Evolutionary conservation across 176 grass and related monocot genomes (phyloP).

Genomic region (Paspalum notatum): DNA sequence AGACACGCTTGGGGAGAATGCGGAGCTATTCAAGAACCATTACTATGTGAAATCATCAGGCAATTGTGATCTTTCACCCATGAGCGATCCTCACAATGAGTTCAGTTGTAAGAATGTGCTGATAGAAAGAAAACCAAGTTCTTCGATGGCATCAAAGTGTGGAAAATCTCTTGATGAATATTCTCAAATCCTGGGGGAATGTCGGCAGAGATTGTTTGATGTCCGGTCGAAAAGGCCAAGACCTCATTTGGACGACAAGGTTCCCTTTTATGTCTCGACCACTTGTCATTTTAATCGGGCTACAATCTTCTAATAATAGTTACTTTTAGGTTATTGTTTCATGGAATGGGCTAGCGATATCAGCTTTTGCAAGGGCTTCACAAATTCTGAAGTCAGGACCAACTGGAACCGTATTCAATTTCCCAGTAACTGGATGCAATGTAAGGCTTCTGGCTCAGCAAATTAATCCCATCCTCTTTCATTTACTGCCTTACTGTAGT

Average conservation of each 20-base stretch:
- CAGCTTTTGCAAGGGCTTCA: slow-evolving; percentile 92
- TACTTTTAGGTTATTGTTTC: slow-evolving; percentile 89
- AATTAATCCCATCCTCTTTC: slow-evolving; percentile 31
- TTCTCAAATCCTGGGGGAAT: slow-evolving; percentile 65
- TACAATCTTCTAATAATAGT: slow-evolving; percentile 28
- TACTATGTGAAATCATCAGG: slow-evolving; percentile 96
- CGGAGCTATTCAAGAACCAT: slow-evolving; percentile 86
- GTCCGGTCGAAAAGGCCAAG: slow-evolving; percentile 68
- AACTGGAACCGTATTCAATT: slow-evolving; percentile 53
- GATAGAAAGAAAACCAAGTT: slow-evolving; percentile 74
- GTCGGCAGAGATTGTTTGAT: slow-evolving; percentile 69
- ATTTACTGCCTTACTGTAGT: background rate
- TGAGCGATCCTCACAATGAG: slow-evolving; percentile 91
- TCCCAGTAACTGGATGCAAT: slow-evolving; percentile 68
- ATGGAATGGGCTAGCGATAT: slow-evolving; percentile 93
- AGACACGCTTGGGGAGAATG: slow-evolving; percentile 73
- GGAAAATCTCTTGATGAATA: slow-evolving; percentile 82
- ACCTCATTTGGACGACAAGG: slow-evolving; percentile 97
- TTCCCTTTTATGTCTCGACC: slow-evolving; percentile 35
- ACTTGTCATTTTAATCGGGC: slow-evolving; percentile 6
- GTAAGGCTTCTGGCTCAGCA: slow-evolving; percentile 48
- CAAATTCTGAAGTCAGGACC: slow-evolving; percentile 69
- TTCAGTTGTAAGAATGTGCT: slow-evolving; percentile 88
- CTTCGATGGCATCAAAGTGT: slow-evolving; percentile 65
- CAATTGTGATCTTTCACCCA: slow-evolving; percentile 88